phyloP scores from a whole-genome alignment of 108 stramenopile species.

The Seminavis robusta region DNA sequence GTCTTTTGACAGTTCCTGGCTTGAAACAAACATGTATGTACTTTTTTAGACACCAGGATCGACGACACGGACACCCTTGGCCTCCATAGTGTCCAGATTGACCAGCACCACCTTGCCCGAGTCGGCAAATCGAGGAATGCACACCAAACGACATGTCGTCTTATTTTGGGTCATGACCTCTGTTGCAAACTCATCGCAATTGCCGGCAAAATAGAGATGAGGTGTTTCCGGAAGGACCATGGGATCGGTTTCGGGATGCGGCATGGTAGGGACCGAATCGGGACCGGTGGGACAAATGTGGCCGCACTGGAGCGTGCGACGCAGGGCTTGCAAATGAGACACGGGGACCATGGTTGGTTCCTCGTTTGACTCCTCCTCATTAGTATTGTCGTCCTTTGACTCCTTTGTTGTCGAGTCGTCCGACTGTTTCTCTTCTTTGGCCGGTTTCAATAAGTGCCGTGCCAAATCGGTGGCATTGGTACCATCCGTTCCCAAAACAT shows the following conservation, averaged over 20 bases:
- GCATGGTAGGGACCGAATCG: slow-evolving; percentile 74
- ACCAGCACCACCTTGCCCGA: slow-evolving; percentile 75
- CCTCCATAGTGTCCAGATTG: slow-evolving; percentile 62
- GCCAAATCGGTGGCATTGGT: slow-evolving; percentile 67
- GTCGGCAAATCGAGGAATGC: slow-evolving; percentile 66
- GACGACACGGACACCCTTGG: slow-evolving; percentile 65
- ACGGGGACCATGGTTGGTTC: slow-evolving; percentile 11
- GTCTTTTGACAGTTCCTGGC: no score
- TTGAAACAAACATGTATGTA: no score
- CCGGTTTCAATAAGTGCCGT: slow-evolving; percentile 25
- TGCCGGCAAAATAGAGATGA: slow-evolving; percentile 63
- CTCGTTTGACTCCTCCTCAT: slow-evolving; percentile 15
- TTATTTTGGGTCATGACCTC: not conserved
- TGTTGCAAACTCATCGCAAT: slow-evolving; percentile 52
- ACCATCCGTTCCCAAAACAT: slow-evolving; percentile 74
- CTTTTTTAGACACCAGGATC: no score
- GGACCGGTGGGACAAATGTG: slow-evolving; percentile 91
- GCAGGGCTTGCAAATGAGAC: slow-evolving; percentile 55
- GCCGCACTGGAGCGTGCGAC: slow-evolving; percentile 50
- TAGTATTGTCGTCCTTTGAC: slow-evolving; percentile 1
- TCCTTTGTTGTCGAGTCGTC: slow-evolving; percentile 1
- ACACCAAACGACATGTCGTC: slow-evolving; percentile 53
- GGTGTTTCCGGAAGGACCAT: slow-evolving; percentile 60
- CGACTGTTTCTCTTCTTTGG: not conserved
- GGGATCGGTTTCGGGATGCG: slow-evolving; percentile 66